A percentile compares a stretch with the other conserved stretches of the same genome.
These are phyloP conservation scores for Senecio squalidus DNA, from an alignment of 140 eudicot species.

Conservation along the genomic window DNA sequence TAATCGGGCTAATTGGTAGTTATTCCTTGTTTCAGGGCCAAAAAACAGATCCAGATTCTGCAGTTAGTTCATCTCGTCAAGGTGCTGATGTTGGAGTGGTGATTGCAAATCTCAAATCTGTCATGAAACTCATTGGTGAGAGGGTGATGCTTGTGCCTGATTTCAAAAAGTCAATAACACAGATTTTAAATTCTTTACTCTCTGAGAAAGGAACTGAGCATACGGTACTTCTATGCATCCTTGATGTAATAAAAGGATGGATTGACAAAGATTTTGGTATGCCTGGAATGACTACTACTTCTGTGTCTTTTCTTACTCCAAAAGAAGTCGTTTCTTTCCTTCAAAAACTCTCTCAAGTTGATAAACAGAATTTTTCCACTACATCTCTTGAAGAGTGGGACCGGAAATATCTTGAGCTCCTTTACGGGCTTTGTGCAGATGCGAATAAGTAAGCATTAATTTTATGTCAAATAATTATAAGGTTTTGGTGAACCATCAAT, in stretches of 20 bases:
- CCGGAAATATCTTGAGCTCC: constrained; percentile 80
- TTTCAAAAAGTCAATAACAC: constrained; percentile 64
- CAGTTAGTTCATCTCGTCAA: constrained; percentile 95
- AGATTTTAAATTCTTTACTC: constrained; percentile 68
- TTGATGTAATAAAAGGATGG: constrained; percentile 94
- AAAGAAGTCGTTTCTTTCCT: constrained; percentile 93
- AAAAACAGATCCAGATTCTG: constrained; percentile 85
- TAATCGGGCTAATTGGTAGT: too few relatives aligned
- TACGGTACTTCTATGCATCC: constrained; percentile 78
- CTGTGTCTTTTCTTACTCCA: constrained; percentile 64
- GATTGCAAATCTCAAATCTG: constrained; percentile 69
- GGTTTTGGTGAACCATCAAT: constrained; percentile 2
- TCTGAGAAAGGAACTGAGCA: constrained; percentile 96
- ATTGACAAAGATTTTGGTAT: constrained; percentile 69
- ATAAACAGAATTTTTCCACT: constrained; percentile 69
- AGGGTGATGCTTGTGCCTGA: constrained; percentile 83
- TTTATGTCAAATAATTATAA: neutral
- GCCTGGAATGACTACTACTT: constrained; percentile 47
- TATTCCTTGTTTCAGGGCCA: constrained; percentile 57
- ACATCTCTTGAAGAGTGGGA: constrained; percentile 86
- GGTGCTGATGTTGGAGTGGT: constrained; percentile 95
- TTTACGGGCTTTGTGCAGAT: constrained; percentile 98
- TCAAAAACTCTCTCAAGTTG: constrained; percentile 97
- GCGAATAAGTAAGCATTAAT: constrained; percentile 57
- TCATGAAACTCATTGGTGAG: constrained; percentile 72